Percentiles rank a stretch among this genome's conserved stretches.
phyloP scores from a whole-genome alignment of 768 basidiomycete genomes.

The Leccinum ochraceum region DNA sequence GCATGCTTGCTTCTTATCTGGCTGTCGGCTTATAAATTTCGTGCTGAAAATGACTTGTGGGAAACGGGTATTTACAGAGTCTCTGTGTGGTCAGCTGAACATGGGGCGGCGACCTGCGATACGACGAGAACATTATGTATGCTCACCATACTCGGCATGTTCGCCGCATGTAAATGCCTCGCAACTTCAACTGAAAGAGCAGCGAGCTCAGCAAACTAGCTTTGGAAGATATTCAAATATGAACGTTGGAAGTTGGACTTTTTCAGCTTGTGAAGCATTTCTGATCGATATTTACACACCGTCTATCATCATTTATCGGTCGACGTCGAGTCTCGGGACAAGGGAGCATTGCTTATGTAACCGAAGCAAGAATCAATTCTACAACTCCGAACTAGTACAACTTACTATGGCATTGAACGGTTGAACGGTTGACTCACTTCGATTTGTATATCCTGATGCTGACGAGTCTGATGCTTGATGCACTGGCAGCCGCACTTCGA shows the following conservation, averaged over 20 bases:
- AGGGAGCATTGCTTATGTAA: too few species aligned
- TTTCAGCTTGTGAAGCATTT: background rate
- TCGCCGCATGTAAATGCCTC: background rate
- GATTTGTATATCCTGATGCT: too few species aligned
- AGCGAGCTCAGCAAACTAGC: background rate
- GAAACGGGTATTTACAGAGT: background rate
- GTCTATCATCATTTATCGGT: background rate
- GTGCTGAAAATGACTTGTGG: background rate
- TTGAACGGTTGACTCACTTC: too few species aligned
- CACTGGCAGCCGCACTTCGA: too few species aligned
- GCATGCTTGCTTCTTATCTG: background rate
- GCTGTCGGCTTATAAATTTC: conserved; percentile 4
- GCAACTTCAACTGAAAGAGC: background rate
- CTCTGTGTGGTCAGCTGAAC: background rate
- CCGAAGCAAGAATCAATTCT: too few species aligned
- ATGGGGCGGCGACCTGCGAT: background rate
- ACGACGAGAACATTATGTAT: background rate
- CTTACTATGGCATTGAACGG: too few species aligned
- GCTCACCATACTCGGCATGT: background rate
- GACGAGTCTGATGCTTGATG: too few species aligned
- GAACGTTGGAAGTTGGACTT: background rate
- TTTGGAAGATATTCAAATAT: background rate
- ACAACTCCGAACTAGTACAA: too few species aligned
- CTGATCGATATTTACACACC: background rate
- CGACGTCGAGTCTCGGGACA: too few species aligned